A percentile compares a stretch with the other conserved stretches of the same genome.
These are phyloP conservation scores for Flaveria floridana DNA, from an alignment of 140 eudicot genomes.

Conservation along the genomic window DNA sequence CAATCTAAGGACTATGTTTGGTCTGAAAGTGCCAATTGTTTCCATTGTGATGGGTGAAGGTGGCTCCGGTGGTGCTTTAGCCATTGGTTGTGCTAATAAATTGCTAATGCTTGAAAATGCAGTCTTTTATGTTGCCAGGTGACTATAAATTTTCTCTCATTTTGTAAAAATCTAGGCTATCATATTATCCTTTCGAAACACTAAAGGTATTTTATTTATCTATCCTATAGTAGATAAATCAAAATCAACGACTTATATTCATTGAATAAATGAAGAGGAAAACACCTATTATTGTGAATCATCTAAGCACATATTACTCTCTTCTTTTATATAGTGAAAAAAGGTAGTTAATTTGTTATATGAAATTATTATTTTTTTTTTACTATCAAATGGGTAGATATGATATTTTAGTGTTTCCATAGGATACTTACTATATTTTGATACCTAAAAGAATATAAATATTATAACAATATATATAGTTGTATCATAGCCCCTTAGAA, in stretches of 20 bases:
- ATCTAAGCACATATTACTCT: not conserved
- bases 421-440: not conserved
- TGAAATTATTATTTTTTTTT: not conserved
- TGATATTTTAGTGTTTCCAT: not conserved
- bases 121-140: conserved; percentile 93
- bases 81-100: conserved; percentile 89
- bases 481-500: not conserved
- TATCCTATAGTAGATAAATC: not conserved
- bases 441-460: no score
- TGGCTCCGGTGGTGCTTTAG: conserved; percentile 96
- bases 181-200: no score
- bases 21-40: conserved; percentile 81
- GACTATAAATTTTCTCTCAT: conserved; percentile 14
- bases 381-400: not conserved
- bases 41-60: conserved; percentile 97
- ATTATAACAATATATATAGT: no score
- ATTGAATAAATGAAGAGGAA: not conserved
- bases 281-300: not conserved
- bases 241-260: not conserved
- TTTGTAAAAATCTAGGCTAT: not conserved
- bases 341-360: not conserved
- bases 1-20: conserved; percentile 88
- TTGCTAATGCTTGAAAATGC: conserved; percentile 91
- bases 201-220: not conserved
- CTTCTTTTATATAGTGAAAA: not conserved